Conservation (phyloP, 768 basidiomycete genomes). For the Amanita polypyramis region DNA sequence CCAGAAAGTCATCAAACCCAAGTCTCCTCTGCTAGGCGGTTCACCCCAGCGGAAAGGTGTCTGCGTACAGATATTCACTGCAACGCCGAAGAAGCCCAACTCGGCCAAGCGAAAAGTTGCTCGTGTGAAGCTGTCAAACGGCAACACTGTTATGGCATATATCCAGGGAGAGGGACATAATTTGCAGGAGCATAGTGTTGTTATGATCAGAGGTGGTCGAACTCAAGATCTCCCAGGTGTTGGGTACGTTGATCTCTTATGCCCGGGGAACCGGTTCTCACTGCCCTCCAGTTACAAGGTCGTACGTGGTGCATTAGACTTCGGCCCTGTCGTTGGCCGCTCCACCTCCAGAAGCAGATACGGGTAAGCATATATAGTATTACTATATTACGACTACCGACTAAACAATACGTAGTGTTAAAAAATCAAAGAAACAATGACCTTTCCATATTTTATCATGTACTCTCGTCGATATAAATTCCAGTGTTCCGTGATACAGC, state of each 20-base stretch:
- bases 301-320: conserved; percentile 86
- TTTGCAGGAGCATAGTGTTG: conserved; percentile 94
- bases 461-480: not conserved
- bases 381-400: conserved; percentile 4
- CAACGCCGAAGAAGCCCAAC: conserved; percentile 95
- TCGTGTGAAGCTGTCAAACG: conserved; percentile 83
- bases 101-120: conserved; percentile 98
- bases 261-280: not conserved
- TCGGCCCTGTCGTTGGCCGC: conserved; percentile 82
- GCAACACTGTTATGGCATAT: conserved; percentile 85
- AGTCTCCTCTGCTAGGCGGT: conserved; percentile 69
- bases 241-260: conserved; percentile 42
- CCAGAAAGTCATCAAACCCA: conserved; percentile 38
- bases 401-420: conserved; percentile 35
- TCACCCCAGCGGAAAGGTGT: conserved; percentile 91
- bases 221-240: conserved; percentile 98
- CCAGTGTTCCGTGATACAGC: not conserved
- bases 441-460: not conserved
- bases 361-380: conserved; percentile 42
- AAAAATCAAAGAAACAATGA: conserved; percentile 77
- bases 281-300: conserved; percentile 71
- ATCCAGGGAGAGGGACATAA: conserved; percentile 98
- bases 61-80: conserved; percentile 68
- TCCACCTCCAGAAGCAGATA: conserved; percentile 81
- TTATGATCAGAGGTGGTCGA: conserved; percentile 88